Conservation (phyloP, 495 filamentous ascomycete species). For the Aspergillus sclerotiicarbonarius region DNA sequence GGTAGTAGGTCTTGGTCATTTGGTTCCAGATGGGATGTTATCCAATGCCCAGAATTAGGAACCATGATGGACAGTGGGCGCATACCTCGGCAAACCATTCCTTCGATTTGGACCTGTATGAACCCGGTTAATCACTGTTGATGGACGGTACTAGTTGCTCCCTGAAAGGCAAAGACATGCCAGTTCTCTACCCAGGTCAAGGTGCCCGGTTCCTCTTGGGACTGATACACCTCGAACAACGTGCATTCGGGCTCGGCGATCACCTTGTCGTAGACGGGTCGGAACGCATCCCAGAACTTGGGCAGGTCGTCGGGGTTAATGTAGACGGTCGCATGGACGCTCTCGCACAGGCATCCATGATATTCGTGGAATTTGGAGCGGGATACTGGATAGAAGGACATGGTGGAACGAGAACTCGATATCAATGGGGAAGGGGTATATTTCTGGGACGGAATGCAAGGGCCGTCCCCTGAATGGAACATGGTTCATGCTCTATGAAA, state of each 20-base stretch:
- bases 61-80: neutral
- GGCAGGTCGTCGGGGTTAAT: slow-evolving; percentile 40
- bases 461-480: too few relatives aligned
- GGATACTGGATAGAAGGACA: too few relatives aligned
- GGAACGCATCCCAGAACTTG: slow-evolving; percentile 40
- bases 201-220: slow-evolving; percentile 38
- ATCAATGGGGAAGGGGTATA: too few relatives aligned
- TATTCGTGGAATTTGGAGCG: too few relatives aligned
- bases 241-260: slow-evolving; percentile 44
- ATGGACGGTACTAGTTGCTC: too few relatives aligned
- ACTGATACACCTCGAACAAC: slow-evolving; percentile 49
- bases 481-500: too few relatives aligned
- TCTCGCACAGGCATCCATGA: too few relatives aligned
- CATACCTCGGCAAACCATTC: slow-evolving; percentile 43
- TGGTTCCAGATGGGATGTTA: slow-evolving; percentile 40
- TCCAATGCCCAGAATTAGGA: neutral
- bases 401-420: too few relatives aligned
- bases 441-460: too few relatives aligned
- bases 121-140: slow-evolving; percentile 10
- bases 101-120: slow-evolving; percentile 28
- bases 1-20: slow-evolving; percentile 50
- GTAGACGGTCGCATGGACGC: slow-evolving; percentile 41
- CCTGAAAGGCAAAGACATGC: slow-evolving; percentile 19
- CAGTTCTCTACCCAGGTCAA: slow-evolving; percentile 50
- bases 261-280: slow-evolving; percentile 40